Base-by-base conservation (phyloP, 106 monocot genomes). In the Platanthera guangdongensis region DNA sequence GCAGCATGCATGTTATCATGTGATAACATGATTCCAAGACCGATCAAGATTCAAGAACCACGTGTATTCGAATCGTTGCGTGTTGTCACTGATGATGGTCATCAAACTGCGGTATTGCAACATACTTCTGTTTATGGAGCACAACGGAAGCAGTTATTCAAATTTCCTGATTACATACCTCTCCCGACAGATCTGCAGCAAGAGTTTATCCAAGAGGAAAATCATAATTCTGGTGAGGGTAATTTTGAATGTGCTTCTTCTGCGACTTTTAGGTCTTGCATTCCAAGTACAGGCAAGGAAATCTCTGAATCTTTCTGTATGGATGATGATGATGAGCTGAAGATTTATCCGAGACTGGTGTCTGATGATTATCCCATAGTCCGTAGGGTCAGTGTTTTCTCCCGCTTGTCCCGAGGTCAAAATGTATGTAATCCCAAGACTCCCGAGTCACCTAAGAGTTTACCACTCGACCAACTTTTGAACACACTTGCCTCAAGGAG, bases 251-350 rank as follows among this genome's bases (percentile, higher is more conserved):
- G 45, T 46, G 19, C 11, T 46, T 39, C 68, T 68, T 10, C 68
- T 68, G 22, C 1, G 10, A 5, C 6, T 21, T 8, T 63, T 63
- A 63, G 22, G 19, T 68, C 68, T 68, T 68, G 13, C 68, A 68
- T 68, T 68, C 68, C 68, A 46, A 39, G 45, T 46, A 13, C 45
- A 68, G 5, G 68, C 3, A 32, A 68, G 68, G 45, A 68, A 6
- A 68, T 68, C 45, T 68, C 68, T 32, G 45, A 68, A 11, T 3
- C 9, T 68, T 6, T 7, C 28, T 63, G 7, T 19, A 22, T 8
- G 18, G 18, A n/a, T 63, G 63, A 63, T 63, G 22, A 22, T 68
- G 68, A 68, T 46, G 68, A 68, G 45, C 18, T 63, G 68, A 68
- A 16, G 28, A 48, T 47, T 15, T 18, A 70, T n/a, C 70, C 21